phyloP scores from a whole-genome alignment of 352 stramenopile genomes.

The Pythium coloratum region DNA sequence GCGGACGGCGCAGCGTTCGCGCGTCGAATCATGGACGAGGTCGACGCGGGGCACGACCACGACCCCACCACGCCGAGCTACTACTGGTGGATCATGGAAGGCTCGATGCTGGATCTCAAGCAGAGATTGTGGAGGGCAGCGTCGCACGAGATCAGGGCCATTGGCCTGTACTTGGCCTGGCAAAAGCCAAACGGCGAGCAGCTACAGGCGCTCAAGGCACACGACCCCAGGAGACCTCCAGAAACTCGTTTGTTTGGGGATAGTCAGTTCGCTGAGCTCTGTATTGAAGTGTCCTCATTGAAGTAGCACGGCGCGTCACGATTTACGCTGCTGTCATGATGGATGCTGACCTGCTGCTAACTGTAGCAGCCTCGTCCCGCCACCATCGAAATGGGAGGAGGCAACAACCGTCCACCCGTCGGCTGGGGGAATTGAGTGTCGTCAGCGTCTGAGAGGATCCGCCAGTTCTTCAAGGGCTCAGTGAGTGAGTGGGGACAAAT shows the following conservation, averaged over 20 bases:
- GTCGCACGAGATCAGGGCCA: not conserved
- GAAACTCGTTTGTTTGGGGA: not conserved
- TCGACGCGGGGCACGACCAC: no score
- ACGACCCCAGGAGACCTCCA: not conserved
- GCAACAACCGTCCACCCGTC: not conserved
- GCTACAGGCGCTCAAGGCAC: not conserved
- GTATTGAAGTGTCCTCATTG: not conserved
- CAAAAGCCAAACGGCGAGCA: not conserved
- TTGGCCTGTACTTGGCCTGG: not conserved
- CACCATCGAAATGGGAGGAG: not conserved
- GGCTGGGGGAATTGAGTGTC: no score
- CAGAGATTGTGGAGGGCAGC: not conserved
- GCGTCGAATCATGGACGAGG: conserved; percentile 2
- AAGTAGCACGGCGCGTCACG: no score
- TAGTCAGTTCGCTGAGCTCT: not conserved
- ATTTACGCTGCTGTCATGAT: no score
- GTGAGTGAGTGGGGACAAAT: not conserved
- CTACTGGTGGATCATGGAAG: no score
- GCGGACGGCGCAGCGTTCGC: not conserved
- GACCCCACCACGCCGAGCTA: no score
- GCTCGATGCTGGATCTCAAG: no score
- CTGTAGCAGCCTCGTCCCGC: not conserved
- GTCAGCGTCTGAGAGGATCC: not conserved
- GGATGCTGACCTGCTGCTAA: not conserved
- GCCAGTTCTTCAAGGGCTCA: not conserved